Evolutionary conservation across 345 rosid genomes (phyloP).

Genomic region (Nephelium lappaceum): DNA sequence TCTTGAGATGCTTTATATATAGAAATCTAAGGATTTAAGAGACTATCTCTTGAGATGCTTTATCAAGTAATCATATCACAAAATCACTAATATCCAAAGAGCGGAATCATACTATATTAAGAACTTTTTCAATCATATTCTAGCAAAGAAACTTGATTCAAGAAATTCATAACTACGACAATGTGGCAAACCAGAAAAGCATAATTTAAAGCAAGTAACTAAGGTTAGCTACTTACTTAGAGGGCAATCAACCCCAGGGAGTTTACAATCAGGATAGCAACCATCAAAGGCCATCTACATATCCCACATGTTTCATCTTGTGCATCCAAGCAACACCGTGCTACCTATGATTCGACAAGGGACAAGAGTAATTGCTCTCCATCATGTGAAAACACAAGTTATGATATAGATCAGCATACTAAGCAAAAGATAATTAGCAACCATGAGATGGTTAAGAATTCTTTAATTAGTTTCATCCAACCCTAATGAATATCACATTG

Average conservation of each 20-base stretch:
- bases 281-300: slow-evolving; percentile 96
- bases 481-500: not conserved
- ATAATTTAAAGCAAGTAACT: not conserved
- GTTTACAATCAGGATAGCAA: slow-evolving; percentile 91
- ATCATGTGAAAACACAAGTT: not conserved
- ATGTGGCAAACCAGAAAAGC: not conserved
- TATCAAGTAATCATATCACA: not conserved
- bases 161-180: not conserved
- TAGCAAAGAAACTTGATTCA: not conserved
- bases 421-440: not conserved
- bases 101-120: too few species aligned
- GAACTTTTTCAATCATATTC: not conserved
- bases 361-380: not conserved
- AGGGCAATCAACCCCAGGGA: slow-evolving; percentile 96
- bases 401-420: not conserved
- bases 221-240: slow-evolving; percentile 49
- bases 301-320: slow-evolving; percentile 97
- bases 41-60: not conserved
- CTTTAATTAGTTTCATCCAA: slow-evolving; percentile 13
- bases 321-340: slow-evolving; percentile 97
- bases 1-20: not conserved
- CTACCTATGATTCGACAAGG: slow-evolving; percentile 50
- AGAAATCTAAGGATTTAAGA: not conserved
- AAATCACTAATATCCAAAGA: not conserved
- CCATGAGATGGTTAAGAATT: not conserved